These are phyloP conservation scores for Puccinia novopanici DNA, from an alignment of 1,284 basidiomycete genomes.

Conservation along the genomic window DNA sequence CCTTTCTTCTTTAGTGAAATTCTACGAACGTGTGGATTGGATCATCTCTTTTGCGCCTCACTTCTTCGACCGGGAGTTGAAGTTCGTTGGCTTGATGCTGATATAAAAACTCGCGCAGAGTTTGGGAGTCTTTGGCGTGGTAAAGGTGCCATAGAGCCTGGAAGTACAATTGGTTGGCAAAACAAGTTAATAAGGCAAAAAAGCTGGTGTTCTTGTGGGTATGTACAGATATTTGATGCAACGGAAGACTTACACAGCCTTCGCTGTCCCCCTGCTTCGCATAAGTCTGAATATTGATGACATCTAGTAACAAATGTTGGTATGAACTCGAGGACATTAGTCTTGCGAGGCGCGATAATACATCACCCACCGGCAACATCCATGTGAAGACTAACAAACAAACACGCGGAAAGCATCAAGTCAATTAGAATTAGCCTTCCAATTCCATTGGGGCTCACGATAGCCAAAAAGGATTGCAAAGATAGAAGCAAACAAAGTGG, in stretches of 20 bases:
- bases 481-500: constrained; percentile 51
- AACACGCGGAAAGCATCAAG: background rate
- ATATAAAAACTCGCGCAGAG: no score
- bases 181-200: background rate
- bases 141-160: no score
- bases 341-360: background rate
- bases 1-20: background rate
- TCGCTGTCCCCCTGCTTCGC: constrained; percentile 49
- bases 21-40: constrained; percentile 37
- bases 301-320: constrained; percentile 46
- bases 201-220: no score
- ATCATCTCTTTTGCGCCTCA: constrained; percentile 31
- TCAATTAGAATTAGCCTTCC: background rate
- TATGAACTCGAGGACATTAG: background rate
- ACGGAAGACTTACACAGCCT: constrained; percentile 52
- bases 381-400: no score
- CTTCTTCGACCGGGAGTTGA: constrained; percentile 13
- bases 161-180: no score
- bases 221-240: no score
- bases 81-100: constrained; percentile 32
- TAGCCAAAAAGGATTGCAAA: background rate
- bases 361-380: constrained; percentile 54
- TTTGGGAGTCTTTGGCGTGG: no score
- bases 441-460: no score
- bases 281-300: constrained; percentile 57